Evolutionary conservation across 164 flowering plant species (phyloP), one percentile per base, ranked within the genome.

Genomic region (Dillenia turbinata): DNA sequence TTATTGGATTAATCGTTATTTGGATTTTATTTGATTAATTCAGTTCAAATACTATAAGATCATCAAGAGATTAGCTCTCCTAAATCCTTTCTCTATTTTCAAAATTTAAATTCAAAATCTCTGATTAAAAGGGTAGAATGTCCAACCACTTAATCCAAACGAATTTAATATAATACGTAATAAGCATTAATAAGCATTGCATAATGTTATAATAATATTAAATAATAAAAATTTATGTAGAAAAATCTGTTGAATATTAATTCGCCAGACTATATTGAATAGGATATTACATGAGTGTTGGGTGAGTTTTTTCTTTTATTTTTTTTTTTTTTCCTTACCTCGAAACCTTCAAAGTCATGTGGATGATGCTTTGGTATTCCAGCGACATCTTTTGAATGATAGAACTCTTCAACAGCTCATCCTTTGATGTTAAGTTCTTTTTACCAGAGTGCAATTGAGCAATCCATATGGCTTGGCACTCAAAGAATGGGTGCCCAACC

Each of bases 381-480:
- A 63, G 81, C 89, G 59, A 60, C 63, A 24, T 89, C 91, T 65
- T 75, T 75, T 53, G 91, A 83, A 33, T 74, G 76, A 61, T 92
- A 89, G 62, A 85, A 88, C 15, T 87, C 83, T 49, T 82, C 66
- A 52, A 89, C 78, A 62, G 96, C 2, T 83, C 86, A 56, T 79
- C 88, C 77, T 78, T 71, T 79, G 95, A 79, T 77, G 96, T 96
- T 70, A 92, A 61, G 24, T 55, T 68, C 75, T 74, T 82, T 82
- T 85, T 86, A 65, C 91, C 90, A 13, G 96, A 83, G 67, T 89
- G 66, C 44, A 88, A 62, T 57, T 89, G 83, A 64, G 96, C 87
- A 58, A 92, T 78, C 98, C 98, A 92, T 79, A 69, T 89, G 74
- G 91, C 95, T 92, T 92, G 98, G 49, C 87, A 69, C 72, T 92